These are phyloP conservation scores for Rhodosorus marinus DNA, from an alignment of 23 red algal genomes.

Conservation along the genomic window DNA sequence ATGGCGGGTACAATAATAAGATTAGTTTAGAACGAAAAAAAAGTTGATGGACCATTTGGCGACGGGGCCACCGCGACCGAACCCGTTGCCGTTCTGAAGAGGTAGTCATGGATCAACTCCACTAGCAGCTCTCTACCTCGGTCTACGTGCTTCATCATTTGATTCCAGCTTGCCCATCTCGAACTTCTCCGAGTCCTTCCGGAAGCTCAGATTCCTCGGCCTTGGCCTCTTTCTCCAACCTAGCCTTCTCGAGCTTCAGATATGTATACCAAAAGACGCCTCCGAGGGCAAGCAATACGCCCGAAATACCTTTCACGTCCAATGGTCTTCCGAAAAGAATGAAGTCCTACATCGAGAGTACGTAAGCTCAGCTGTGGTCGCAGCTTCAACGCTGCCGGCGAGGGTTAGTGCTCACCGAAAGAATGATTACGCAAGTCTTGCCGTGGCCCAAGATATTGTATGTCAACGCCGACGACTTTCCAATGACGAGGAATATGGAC, in stretches of 20 bases:
- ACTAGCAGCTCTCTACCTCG: background rate
- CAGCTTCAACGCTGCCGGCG: too few species aligned
- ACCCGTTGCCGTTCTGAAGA: too few species aligned
- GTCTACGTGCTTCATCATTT: too few species aligned
- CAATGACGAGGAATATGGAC: constrained; percentile 91
- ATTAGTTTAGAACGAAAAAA: too few species aligned
- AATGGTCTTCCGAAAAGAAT: constrained; percentile 50
- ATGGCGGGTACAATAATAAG: too few species aligned
- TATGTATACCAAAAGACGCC: constrained; percentile 78
- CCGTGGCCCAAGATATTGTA: constrained; percentile 86
- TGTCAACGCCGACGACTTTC: constrained; percentile 42
- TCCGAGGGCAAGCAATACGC: constrained; percentile 44
- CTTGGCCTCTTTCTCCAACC: constrained; percentile 20
- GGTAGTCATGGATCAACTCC: too few species aligned
- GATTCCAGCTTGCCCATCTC: too few species aligned
- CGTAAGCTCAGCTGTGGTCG: constrained; percentile 58
- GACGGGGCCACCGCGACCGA: too few species aligned
- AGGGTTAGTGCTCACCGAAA: too few species aligned
- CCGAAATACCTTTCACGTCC: constrained; percentile 32
- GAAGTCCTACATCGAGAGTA: constrained; percentile 9
- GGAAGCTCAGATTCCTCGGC: too few species aligned
- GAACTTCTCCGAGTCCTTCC: too few species aligned
- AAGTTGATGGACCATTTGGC: too few species aligned
- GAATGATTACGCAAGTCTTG: constrained; percentile 65
- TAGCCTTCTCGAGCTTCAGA: constrained; percentile 49